Percentiles rank a stretch among this genome's conserved stretches.
Evolutionary conservation across 163 green algal genomes (phyloP).

Genomic region (Scenedesmus sp.): DNA sequence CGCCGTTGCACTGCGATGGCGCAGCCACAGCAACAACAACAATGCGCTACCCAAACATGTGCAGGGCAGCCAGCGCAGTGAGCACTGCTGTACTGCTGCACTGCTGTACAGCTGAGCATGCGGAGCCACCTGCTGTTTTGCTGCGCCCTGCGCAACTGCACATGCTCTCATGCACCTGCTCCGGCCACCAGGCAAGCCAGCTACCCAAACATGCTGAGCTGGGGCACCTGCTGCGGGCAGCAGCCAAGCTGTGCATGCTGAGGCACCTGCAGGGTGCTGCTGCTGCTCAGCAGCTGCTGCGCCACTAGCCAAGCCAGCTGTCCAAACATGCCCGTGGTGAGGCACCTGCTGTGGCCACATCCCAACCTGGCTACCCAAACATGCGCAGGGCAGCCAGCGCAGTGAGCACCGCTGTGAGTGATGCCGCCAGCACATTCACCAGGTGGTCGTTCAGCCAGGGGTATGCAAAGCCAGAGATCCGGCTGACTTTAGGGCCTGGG

Average conservation of each 20-base stretch:
- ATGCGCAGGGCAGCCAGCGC: constrained; percentile 60
- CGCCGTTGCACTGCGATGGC: too few relatives aligned
- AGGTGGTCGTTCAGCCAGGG: constrained; percentile 89
- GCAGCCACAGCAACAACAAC: neutral
- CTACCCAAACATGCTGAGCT: too few relatives aligned
- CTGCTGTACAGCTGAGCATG: too few relatives aligned
- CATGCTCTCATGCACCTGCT: too few relatives aligned
- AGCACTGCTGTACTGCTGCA: constrained; percentile 59
- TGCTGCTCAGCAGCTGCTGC: neutral
- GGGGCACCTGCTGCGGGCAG: neutral
- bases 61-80: constrained; percentile 60
- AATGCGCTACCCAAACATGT: constrained; percentile 59
- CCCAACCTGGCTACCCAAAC: constrained; percentile 56
- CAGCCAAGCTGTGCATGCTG: neutral
- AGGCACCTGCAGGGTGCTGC: too few relatives aligned
- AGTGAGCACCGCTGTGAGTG: constrained; percentile 65
- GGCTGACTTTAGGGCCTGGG: constrained; percentile 78
- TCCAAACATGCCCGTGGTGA: neutral
- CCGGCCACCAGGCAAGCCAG: too few relatives aligned
- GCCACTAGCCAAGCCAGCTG: neutral
- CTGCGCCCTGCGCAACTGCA: too few relatives aligned
- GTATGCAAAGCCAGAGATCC: constrained; percentile 80
- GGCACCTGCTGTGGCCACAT: neutral
- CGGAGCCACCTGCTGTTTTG: too few relatives aligned
- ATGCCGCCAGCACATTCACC: constrained; percentile 87